These are phyloP conservation scores for Trichoderma erinaceum DNA, from an alignment of 495 filamentous ascomycete genomes.

Conservation along the genomic window DNA sequence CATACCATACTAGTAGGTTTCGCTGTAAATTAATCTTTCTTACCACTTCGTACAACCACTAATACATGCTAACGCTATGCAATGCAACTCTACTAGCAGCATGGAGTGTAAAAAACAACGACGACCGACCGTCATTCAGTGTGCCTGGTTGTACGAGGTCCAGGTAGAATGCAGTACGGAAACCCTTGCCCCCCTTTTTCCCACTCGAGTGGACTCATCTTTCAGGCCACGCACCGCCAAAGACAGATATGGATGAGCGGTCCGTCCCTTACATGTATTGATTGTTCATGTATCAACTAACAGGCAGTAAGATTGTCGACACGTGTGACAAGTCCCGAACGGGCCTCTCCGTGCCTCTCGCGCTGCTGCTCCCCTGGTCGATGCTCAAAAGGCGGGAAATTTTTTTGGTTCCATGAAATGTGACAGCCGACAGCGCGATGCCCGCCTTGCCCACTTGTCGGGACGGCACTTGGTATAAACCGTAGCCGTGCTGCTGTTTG, in stretches of 20 bases:
- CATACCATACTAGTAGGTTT: too few relatives aligned
- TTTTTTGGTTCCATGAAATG: background rate
- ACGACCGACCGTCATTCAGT: background rate
- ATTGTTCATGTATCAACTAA: background rate
- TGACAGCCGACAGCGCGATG: conserved; percentile 8
- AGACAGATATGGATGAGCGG: conserved; percentile 1
- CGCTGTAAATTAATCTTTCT: too few relatives aligned
- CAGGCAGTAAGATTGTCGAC: conserved; percentile 8
- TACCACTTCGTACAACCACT: too few relatives aligned
- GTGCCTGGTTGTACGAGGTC: background rate
- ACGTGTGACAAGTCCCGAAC: conserved; percentile 8
- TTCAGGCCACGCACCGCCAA: background rate
- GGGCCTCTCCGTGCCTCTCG: background rate
- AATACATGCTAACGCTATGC: too few relatives aligned
- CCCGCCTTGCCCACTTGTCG: background rate
- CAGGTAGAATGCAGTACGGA: background rate
- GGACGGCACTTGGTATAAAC: conserved; percentile 5
- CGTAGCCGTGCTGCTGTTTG: background rate
- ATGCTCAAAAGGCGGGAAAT: conserved; percentile 1
- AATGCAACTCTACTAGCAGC: background rate
- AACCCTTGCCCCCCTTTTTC: background rate
- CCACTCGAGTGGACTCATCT: background rate
- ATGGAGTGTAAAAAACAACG: background rate
- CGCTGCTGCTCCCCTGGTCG: background rate
- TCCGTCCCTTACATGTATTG: background rate